Conservation (phyloP, 2,329 filamentous ascomycete genomes). For the Penicillium sp. region DNA sequence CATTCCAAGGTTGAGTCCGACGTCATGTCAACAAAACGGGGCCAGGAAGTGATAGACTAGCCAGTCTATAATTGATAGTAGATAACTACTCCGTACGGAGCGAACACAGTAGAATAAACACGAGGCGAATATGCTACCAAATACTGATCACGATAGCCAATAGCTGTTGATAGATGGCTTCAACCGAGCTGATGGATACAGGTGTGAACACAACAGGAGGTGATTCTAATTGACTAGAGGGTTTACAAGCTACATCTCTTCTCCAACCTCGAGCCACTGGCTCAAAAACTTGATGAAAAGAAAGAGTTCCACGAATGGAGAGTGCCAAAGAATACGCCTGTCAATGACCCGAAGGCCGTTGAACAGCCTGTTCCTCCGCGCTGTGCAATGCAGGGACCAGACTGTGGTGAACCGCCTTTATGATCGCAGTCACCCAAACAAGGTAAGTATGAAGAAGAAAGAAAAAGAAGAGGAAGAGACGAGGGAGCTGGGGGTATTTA, state of each 20-base stretch:
- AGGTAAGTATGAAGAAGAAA: slow-evolving; percentile 54
- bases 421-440: slow-evolving; percentile 51
- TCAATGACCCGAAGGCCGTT: slow-evolving; percentile 46
- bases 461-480: slow-evolving; percentile 32
- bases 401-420: slow-evolving; percentile 45
- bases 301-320: slow-evolving; percentile 27
- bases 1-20: not conserved
- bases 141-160: not conserved
- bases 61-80: not conserved
- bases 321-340: slow-evolving; percentile 42
- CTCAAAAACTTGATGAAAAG: slow-evolving; percentile 37
- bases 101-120: not conserved
- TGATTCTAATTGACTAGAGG: no score
- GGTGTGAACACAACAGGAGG: no score
- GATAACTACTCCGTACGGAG: not conserved
- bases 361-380: slow-evolving; percentile 51
- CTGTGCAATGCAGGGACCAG: slow-evolving; percentile 59
- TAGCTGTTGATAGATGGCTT: not conserved
- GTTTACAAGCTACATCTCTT: slow-evolving; percentile 22
- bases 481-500: slow-evolving; percentile 29
- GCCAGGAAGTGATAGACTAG: not conserved
- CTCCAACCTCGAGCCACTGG: slow-evolving; percentile 34
- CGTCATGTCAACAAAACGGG: slow-evolving; percentile 3
- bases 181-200: no score
- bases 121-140: no score